A percentile compares a stretch with the other conserved stretches of the same genome.
Conservation (phyloP, 331 rosid species). For the Pyrus hybrid region DNA sequence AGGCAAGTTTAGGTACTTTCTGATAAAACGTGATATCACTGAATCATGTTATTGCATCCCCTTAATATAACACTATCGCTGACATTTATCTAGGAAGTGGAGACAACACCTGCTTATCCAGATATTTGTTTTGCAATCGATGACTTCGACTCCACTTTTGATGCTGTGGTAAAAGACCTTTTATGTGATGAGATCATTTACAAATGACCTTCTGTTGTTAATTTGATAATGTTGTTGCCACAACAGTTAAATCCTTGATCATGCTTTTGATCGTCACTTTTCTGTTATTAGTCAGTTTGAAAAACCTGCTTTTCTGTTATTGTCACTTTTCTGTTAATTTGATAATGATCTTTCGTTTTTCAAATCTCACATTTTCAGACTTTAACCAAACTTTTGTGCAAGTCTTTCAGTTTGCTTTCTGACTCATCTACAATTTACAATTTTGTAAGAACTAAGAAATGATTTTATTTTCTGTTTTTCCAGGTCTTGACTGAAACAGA, state of each 20-base stretch:
- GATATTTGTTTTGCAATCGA: conserved; percentile 97
- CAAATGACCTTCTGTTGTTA: background rate
- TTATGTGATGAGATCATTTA: background rate
- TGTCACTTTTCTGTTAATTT: background rate
- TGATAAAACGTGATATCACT: background rate
- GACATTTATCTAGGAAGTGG: conserved; percentile 66
- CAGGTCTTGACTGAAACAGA: conserved; percentile 92
- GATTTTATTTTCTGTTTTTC: conserved; percentile 12
- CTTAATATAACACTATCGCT: conserved; percentile 19
- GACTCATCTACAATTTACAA: background rate
- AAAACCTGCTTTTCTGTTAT: background rate
- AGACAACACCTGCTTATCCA: conserved; percentile 97
- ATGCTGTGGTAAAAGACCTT: conserved; percentile 72
- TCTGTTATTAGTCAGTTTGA: background rate
- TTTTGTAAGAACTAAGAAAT: conserved; percentile 1
- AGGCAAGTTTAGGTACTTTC: conserved; percentile 38
- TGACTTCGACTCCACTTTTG: conserved; percentile 98
- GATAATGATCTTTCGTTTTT: background rate
- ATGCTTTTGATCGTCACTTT: background rate
- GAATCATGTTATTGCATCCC: conserved; percentile 14
- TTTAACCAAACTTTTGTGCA: background rate
- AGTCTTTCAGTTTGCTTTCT: background rate
- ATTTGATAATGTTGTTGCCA: background rate
- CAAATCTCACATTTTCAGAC: background rate
- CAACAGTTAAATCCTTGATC: background rate